Evolutionary conservation across 768 basidiomycete genomes (phyloP), one percentile per base, ranked within the genome.

Genomic region (Termitomyces sp.): DNA sequence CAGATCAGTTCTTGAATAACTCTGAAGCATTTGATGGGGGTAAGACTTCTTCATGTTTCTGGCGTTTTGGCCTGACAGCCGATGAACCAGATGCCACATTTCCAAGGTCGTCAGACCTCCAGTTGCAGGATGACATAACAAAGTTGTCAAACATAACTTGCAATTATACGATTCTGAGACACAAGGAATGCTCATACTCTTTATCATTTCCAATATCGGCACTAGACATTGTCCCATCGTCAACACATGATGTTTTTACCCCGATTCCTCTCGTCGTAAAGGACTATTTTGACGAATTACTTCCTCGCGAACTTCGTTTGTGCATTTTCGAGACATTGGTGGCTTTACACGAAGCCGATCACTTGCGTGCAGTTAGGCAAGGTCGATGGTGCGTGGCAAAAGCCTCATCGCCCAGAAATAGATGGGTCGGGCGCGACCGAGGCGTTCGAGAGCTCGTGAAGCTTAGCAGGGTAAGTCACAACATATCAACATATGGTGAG

Each of bases 381-480:
- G 76, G 73, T 4, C 75, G 75, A 43, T 89, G 91, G 86, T 82
- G 84, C 11, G 75, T 77, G 28, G 71, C 72, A 14, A 84, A 76
- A 58, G 89, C 91, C 0, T 73, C 77, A 3, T 84, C 83, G 7
- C 78, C 78, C 2, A 82, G 77, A 64, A 77, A 78, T 53, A 82
- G 80, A 63, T 94, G 91, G 89, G 79, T 87, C 11, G 94, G 94
- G 6, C 76, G 78, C 58, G 83, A 88, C 52, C 83, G 78, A 61
- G 94, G 89, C 1, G 67, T 89, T 50, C 74, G 88, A 60, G 92
- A 94, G 68, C 73, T 96, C 43, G 78, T 94, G 63, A 89, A 81
- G 69, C 64, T 94, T 54, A 85, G 85, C 68, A 79, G 89, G 76
- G 93, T 95, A 71, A 71, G 84, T 33, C 52, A 50, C 52, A 28